Percentiles rank a stretch among this genome's conserved stretches.
Evolutionary conservation across 495 filamentous ascomycete genomes (phyloP).

Genomic region (Penicillium salamii): DNA sequence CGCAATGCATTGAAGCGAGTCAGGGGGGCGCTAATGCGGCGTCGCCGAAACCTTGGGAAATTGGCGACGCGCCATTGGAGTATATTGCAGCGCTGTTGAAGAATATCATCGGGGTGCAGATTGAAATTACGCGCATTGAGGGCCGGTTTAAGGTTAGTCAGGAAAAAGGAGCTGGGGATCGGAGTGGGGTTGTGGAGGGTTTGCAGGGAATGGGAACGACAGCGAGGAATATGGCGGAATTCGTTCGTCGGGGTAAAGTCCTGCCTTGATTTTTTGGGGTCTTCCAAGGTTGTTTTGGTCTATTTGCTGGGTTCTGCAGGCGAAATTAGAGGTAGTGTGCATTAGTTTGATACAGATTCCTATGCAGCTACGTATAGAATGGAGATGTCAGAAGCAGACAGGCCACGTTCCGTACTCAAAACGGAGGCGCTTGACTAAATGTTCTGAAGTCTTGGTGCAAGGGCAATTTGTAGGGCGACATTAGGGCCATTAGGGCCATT

Average conservation of each 20-base stretch:
- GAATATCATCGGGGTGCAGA: conserved; percentile 49
- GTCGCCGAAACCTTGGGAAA: conserved; percentile 34
- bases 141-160: conserved; percentile 58
- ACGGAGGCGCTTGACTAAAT: conserved; percentile 8
- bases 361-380: too few relatives aligned
- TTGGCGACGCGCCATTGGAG: conserved; percentile 43
- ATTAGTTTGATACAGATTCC: not conserved
- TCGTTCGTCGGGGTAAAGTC: conserved; percentile 12
- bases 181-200: conserved; percentile 46
- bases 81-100: conserved; percentile 47
- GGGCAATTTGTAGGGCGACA: too few relatives aligned
- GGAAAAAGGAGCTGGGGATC: conserved; percentile 42
- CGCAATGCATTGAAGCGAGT: not conserved
- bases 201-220: conserved; percentile 25
- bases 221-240: conserved; percentile 19
- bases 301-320: too few relatives aligned
- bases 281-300: too few relatives aligned
- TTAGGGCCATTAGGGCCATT: too few relatives aligned
- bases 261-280: not conserved
- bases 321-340: not conserved
- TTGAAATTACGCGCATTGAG: conserved; percentile 41
- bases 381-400: not conserved
- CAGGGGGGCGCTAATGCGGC: conserved; percentile 10
- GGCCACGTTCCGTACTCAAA: conserved; percentile 13
- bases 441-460: too few relatives aligned